These are phyloP conservation scores for Hibiscus tridactylites DNA, from an alignment of 345 rosid species.

Conservation along the genomic window DNA sequence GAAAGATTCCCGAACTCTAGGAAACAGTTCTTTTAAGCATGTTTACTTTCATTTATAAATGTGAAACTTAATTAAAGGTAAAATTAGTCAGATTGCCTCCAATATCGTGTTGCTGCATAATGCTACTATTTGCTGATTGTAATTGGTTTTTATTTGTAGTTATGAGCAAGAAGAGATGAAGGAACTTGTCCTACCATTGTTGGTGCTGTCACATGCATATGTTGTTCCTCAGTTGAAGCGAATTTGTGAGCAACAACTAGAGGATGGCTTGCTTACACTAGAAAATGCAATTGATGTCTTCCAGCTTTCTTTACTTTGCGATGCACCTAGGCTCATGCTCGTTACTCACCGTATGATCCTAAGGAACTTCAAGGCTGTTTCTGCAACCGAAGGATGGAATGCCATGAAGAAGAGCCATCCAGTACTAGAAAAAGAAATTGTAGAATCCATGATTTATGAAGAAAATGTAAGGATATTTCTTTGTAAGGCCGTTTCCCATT, in stretches of 20 bases:
- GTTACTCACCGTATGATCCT: constrained; percentile 65
- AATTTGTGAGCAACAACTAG: constrained; percentile 52
- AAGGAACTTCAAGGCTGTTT: constrained; percentile 43
- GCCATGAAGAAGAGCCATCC: constrained; percentile 84
- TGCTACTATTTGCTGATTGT: constrained; percentile 13
- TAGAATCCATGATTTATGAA: constrained; percentile 41
- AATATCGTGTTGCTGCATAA: background rate
- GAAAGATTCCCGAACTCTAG: background rate
- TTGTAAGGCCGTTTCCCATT: background rate
- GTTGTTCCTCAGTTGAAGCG: constrained; percentile 60
- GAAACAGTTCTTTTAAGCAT: background rate
- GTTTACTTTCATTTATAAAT: too few relatives aligned
- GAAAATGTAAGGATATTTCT: constrained; percentile 37
- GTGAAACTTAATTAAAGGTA: background rate
- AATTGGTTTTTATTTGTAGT: constrained; percentile 31
- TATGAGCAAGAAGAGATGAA: constrained; percentile 62
- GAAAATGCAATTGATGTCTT: constrained; percentile 76
- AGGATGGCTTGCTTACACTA: constrained; percentile 47
- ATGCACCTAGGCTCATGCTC: constrained; percentile 63
- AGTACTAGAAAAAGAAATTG: constrained; percentile 61
- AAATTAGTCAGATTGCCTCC: background rate
- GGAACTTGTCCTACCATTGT: constrained; percentile 46
- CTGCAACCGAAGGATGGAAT: constrained; percentile 63
- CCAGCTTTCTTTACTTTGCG: constrained; percentile 77
- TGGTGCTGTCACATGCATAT: constrained; percentile 73